Base-by-base conservation (phyloP, 2,329 filamentous ascomycete species). In the Endocalyx cinctus region DNA sequence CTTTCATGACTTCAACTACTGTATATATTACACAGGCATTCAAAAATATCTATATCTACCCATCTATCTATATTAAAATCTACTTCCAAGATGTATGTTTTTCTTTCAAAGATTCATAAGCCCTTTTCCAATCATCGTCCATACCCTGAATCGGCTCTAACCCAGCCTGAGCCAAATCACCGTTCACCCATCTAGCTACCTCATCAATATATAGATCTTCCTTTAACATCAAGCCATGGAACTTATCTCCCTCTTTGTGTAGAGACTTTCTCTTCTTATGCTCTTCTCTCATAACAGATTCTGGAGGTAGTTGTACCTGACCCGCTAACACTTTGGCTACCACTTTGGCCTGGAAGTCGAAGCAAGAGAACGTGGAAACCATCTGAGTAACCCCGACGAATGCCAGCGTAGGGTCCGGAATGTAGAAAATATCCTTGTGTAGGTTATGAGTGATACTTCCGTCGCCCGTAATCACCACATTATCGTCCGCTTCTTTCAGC, bases 391-490 rank as follows among this genome's bases (percentile, higher is more conserved):
- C 72, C 0, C 81, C 81, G 13, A 84, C 62, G 41, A 84, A 84
- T 0, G 67, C 61, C 1, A 85, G 60, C 0, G 75, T 73, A 0
- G 80, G 78, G 39, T 85, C 79, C 0, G 70, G 69, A 27, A 84
- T 83, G 55, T 84, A 85, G 50, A 82, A 85, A 11, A 85, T 78
- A 50, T 86, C 81, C 37, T 76, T 76, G 61, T 84, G 76, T 2
- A 85, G 60, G 43, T 85, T 84, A 47, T 85, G 81, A 4, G 69
- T 62, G 51, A 78, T 74, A 10, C 67, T 68, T 2, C 81, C 81
- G 27, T 84, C 77, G 0, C 66, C 55, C 0, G 75, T 84, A 5
- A 86, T 72, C 0, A 87, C 59, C 0, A 76, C 55, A 0, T 52
- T 60, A 0, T 75, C 66, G 23, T 69, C 63, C 0, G 77, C 78